These are phyloP conservation scores for Globisporangium spiculum DNA, from an alignment of 352 stramenopile genomes.

Conservation along the genomic window DNA sequence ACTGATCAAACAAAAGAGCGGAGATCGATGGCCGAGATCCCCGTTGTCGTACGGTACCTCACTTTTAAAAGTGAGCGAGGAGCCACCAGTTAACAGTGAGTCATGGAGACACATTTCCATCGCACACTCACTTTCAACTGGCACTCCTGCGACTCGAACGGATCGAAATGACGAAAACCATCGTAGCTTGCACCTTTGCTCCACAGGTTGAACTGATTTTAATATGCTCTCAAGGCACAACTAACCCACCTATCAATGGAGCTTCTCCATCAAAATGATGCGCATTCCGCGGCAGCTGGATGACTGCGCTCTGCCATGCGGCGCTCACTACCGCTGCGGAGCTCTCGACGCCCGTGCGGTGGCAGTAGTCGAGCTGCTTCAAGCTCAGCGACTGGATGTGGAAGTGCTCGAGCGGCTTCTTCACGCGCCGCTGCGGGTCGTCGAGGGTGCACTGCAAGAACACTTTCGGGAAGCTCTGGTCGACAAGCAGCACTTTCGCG, in stretches of 20 bases:
- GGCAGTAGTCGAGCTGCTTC: conserved; percentile 27
- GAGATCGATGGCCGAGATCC: too few relatives aligned
- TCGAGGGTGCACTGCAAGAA: conserved; percentile 38
- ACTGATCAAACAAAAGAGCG: too few relatives aligned
- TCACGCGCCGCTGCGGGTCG: conserved; percentile 7
- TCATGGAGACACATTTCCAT: too few relatives aligned
- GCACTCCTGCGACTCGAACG: too few relatives aligned
- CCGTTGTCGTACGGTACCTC: too few relatives aligned
- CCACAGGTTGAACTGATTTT: too few relatives aligned
- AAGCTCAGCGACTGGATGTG: conserved; percentile 26
- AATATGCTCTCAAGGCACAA: too few relatives aligned
- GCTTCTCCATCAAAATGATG: neutral
- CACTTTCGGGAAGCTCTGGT: conserved; percentile 28
- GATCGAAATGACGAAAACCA: too few relatives aligned
- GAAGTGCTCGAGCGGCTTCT: conserved; percentile 25
- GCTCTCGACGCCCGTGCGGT: neutral
- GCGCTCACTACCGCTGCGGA: neutral
- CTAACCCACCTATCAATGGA: neutral
- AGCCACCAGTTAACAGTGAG: too few relatives aligned
- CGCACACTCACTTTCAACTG: too few relatives aligned
- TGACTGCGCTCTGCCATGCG: conserved; percentile 4
- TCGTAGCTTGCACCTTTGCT: too few relatives aligned
- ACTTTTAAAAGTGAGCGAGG: too few relatives aligned
- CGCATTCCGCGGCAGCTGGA: neutral
- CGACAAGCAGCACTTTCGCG: conserved; percentile 39